Conservation (phyloP, 176 grass and related monocot genomes). For the Phragmites australis region DNA sequence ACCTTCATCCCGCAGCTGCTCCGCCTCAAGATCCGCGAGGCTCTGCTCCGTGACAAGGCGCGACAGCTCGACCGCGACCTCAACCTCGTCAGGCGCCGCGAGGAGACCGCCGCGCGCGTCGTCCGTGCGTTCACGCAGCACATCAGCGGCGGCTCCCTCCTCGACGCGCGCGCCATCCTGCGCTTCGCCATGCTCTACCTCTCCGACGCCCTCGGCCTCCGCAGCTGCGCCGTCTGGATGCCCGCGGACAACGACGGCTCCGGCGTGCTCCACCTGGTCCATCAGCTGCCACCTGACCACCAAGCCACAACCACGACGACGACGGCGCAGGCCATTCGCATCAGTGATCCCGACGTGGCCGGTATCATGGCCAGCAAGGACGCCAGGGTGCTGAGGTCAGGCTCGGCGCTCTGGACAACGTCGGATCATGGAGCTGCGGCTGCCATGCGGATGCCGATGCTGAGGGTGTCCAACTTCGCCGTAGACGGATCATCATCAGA, state of each 20-base stretch:
- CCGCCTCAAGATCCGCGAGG: slow-evolving; percentile 63
- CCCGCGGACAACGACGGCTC: neutral
- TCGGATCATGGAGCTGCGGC: slow-evolving; percentile 31
- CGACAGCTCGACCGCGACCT: slow-evolving; percentile 57
- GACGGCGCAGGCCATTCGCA: neutral
- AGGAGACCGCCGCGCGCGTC: slow-evolving; percentile 64
- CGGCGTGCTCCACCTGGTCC: slow-evolving; percentile 19
- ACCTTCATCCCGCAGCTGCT: slow-evolving; percentile 62
- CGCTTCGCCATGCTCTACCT: slow-evolving; percentile 17
- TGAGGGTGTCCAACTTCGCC: slow-evolving; percentile 47
- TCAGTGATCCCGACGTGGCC: slow-evolving; percentile 55
- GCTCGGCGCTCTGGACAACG: slow-evolving; percentile 39
- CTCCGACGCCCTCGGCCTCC: neutral
- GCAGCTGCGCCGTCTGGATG: slow-evolving; percentile 27
- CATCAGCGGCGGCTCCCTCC: slow-evolving; percentile 19
- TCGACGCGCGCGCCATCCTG: slow-evolving; percentile 3
- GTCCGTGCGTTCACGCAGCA: slow-evolving; percentile 51
- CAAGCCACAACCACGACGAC: slow-evolving; percentile 23
- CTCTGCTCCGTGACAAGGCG: slow-evolving; percentile 54
- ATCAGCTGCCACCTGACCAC: neutral
- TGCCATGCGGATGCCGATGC: slow-evolving; percentile 61
- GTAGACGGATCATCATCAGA: neutral
- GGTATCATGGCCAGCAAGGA: slow-evolving; percentile 42
- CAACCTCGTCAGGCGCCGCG: slow-evolving; percentile 47
- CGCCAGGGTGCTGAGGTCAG: slow-evolving; percentile 49